A percentile compares a stretch with the other conserved stretches of the same genome.
Conservation (phyloP, 371 early-diverging fungal genomes). For the Rhizomucor miehei region DNA sequence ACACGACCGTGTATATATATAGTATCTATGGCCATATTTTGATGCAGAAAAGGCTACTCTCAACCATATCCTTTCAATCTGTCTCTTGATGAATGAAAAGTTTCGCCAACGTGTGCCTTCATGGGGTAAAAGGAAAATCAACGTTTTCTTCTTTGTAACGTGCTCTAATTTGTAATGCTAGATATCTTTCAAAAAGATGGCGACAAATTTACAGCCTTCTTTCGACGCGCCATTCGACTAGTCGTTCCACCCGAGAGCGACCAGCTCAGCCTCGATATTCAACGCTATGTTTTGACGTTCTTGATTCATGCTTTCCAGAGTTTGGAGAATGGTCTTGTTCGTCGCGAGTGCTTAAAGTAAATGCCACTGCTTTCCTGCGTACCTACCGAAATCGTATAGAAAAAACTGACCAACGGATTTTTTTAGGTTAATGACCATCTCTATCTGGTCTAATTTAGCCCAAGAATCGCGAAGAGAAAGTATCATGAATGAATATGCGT, state of each 20-base stretch:
- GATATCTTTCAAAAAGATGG: conserved; percentile 49
- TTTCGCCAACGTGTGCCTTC: conserved; percentile 60
- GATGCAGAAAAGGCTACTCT: conserved; percentile 39
- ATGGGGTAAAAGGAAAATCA: conserved; percentile 46
- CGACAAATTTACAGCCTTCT: conserved; percentile 57
- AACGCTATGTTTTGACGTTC: conserved; percentile 61
- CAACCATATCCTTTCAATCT: conserved; percentile 71
- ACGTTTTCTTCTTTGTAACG: conserved; percentile 12
- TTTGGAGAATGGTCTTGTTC: conserved; percentile 71
- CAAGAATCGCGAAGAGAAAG: conserved; percentile 43
- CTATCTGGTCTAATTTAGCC: conserved; percentile 71
- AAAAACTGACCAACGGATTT: background rate
- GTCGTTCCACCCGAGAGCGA: conserved; percentile 20
- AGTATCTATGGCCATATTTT: conserved; percentile 82
- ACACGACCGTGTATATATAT: background rate
- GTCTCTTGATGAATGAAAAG: conserved; percentile 86
- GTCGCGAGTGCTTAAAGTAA: conserved; percentile 70
- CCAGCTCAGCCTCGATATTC: conserved; percentile 31
- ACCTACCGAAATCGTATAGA: background rate
- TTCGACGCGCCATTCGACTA: conserved; percentile 53
- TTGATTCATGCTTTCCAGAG: conserved; percentile 77
- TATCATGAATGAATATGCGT: conserved; percentile 56
- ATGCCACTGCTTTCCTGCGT: background rate
- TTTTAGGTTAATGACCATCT: conserved; percentile 62
- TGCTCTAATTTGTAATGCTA: conserved; percentile 5